These are phyloP conservation scores for Pestalotiopsis sp. DNA, from an alignment of 2,329 filamentous ascomycete species.

Conservation along the genomic window DNA sequence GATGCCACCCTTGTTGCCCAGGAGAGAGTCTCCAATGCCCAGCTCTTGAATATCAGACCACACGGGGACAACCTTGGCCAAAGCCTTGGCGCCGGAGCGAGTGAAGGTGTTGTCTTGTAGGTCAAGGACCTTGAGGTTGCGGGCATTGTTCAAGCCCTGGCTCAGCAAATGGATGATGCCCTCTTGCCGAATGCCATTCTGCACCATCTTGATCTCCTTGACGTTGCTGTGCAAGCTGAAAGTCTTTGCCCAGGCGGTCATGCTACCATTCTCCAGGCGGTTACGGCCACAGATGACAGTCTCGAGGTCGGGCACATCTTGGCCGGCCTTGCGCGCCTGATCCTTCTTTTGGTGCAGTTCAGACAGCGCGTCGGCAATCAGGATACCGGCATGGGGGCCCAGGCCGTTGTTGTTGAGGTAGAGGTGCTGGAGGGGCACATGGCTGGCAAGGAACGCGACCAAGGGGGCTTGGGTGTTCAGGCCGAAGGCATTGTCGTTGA, in stretches of 20 bases:
- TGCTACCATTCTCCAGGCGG: slow-evolving; percentile 91
- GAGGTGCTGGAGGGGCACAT: slow-evolving; percentile 89
- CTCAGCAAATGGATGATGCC: slow-evolving; percentile 82
- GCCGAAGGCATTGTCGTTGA: slow-evolving; percentile 98
- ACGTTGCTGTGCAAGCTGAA: slow-evolving; percentile 83
- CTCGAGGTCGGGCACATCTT: slow-evolving; percentile 81
- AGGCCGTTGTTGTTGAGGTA: slow-evolving; percentile 99
- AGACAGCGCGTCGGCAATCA: slow-evolving; percentile 86
- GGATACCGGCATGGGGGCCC: slow-evolving; percentile 85
- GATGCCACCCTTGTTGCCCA: slow-evolving; percentile 76
- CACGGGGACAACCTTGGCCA: slow-evolving; percentile 72
- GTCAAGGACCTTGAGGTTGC: slow-evolving; percentile 75
- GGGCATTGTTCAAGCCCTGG: slow-evolving; percentile 74
- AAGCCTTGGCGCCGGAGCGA: slow-evolving; percentile 72
- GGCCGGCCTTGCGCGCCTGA: slow-evolving; percentile 70
- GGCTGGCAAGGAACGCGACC: slow-evolving; percentile 85
- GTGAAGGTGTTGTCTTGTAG: slow-evolving; percentile 99
- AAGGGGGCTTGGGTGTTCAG: slow-evolving; percentile 93
- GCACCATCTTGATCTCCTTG: slow-evolving; percentile 92
- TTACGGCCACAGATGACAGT: slow-evolving; percentile 98
- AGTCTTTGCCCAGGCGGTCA: slow-evolving; percentile 90
- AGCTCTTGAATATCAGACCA: slow-evolving; percentile 83
- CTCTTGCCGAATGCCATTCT: slow-evolving; percentile 95
- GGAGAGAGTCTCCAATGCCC: slow-evolving; percentile 84
- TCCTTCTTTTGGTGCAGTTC: slow-evolving; percentile 84